phyloP scores from a whole-genome alignment of 768 basidiomycete species.

The Tulasnella sp. region DNA sequence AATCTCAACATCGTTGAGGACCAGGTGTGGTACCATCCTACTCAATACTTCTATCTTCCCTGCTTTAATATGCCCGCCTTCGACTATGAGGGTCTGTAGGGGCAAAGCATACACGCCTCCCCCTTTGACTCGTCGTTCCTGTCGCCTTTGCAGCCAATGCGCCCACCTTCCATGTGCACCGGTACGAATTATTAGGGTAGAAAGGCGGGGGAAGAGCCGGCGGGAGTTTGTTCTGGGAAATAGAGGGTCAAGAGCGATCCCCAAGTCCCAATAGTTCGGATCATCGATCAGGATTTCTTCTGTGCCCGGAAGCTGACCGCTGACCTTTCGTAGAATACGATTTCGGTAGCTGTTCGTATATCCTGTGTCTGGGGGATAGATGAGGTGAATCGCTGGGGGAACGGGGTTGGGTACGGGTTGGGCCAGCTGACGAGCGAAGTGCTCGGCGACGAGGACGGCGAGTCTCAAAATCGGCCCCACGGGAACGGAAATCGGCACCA shows the following conservation, averaged over 20 bases:
- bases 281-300: not conserved
- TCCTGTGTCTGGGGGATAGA: not conserved
- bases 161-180: not conserved
- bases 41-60: not conserved
- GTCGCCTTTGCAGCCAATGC: not conserved
- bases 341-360: fast-evolving
- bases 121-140: not conserved
- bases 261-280: not conserved
- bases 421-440: not conserved
- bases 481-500: no score
- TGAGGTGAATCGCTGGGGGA: not conserved
- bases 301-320: not conserved
- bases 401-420: not conserved
- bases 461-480: no score
- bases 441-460: not conserved
- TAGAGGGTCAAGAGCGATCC: not conserved
- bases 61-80: not conserved
- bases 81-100: not conserved
- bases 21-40: not conserved
- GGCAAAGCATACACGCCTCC: not conserved
- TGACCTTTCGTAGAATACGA: not conserved
- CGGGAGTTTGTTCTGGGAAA: not conserved
- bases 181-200: not conserved
- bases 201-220: not conserved
- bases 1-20: not conserved